These are phyloP conservation scores for Saccharomycopsis oosterbeekiorum DNA, from an alignment of 805 yeast genomes.

Conservation along the genomic window DNA sequence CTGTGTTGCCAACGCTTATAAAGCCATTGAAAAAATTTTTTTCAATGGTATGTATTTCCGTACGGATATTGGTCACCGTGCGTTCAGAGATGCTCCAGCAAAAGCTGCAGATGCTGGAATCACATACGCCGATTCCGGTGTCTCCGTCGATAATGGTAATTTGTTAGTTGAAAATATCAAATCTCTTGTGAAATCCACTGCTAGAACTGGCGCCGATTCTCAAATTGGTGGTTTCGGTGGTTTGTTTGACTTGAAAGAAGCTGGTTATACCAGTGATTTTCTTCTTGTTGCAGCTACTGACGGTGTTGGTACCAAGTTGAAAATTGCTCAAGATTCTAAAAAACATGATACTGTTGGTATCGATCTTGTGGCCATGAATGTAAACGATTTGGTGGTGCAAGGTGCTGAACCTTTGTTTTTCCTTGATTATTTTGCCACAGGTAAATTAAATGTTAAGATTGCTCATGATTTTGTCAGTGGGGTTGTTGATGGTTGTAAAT, in stretches of 20 bases:
- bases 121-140: conserved; percentile 95
- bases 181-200: conserved; percentile 81
- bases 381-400: conserved; percentile 93
- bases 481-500: conserved; percentile 92
- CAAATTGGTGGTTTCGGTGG: conserved; percentile 99
- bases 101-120: conserved; percentile 31
- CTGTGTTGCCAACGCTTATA: conserved; percentile 80
- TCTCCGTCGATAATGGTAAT: conserved; percentile 94
- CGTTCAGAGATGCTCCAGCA: conserved; percentile 45
- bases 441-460: conserved; percentile 71
- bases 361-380: conserved; percentile 98
- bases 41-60: conserved; percentile 77
- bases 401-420: conserved; percentile 97
- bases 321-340: conserved; percentile 82
- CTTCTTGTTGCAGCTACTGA: conserved; percentile 95
- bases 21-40: conserved; percentile 66
- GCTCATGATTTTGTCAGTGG: conserved; percentile 89
- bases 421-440: conserved; percentile 94
- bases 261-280: conserved; percentile 74
- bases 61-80: conserved; percentile 92
- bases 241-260: conserved; percentile 76
- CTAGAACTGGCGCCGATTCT: conserved; percentile 93
- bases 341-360: conserved; percentile 97
- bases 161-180: conserved; percentile 82
- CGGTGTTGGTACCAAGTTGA: conserved; percentile 96